Base-by-base conservation (phyloP, 2,329 filamentous ascomycete species). In the Zymoseptoria tritici region DNA sequence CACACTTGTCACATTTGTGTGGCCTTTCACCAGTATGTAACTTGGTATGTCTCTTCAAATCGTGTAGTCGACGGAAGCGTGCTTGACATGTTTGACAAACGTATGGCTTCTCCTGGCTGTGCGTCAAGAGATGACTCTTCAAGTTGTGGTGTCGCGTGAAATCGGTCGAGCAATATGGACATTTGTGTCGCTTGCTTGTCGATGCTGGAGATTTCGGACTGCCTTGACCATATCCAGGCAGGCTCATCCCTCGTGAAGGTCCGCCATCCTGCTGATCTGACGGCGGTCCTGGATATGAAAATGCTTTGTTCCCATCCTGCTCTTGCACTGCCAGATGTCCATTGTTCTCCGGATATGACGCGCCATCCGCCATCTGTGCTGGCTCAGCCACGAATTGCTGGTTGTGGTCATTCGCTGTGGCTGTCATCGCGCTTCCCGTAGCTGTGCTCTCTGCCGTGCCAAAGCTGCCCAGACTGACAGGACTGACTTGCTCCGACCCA, bases 101-200 rank as follows among this genome's bases (percentile, higher is more conserved):
- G 71, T 94, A 99, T 0, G 94, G 94, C 76, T 99, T 99, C 75
- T 99, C 94, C 79, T 99, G 93, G 70, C 92, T 97, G 75, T 97
- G 94, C 0, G 94, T 97, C 72, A 99, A 84, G 59, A 99, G 83
- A 77, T 99, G 94, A 67, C 91, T 97, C 78, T 97, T 99, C 26
- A 97, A 83, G 70, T 99, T 97, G 73, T 97, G 94, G 72, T 97
- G 94, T 52, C 94, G 85, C 26, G 94, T 99, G 68, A 99, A 99
- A 70, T 96, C 94, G 4, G 94, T 97, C 49, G 91, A 85, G 80
- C 94, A 99, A 74, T 96, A 96, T 0, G 91, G 93, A 71, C 94
- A 99, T 74, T 94, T 96, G 78, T 99, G 93, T 71, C 94, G 93
- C 78, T 96, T 97, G 56, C 84, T 82, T 24, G 86, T 86, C 13